Percentiles rank a stretch among this genome's conserved stretches.
Evolutionary conservation across 208 protist genomes (phyloP).

Genomic region (Sergeia podlipaevii): DNA sequence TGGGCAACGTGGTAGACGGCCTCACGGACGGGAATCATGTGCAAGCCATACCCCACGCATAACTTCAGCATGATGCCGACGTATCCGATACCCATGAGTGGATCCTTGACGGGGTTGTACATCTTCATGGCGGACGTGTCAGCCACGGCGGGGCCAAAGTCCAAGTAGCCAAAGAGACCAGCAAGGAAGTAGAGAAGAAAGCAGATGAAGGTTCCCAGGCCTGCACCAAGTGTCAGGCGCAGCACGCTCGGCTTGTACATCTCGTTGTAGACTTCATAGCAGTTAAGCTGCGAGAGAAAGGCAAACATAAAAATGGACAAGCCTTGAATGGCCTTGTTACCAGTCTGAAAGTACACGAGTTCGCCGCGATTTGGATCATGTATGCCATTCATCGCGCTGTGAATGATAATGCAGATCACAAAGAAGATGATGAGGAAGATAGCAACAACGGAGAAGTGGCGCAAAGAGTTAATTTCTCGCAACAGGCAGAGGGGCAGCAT

Average conservation of each 20-base stretch:
- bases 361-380: constrained; percentile 18
- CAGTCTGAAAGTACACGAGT: constrained; percentile 38
- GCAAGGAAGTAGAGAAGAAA: constrained; percentile 69
- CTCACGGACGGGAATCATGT: constrained; percentile 67
- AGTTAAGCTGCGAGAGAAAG: constrained; percentile 72
- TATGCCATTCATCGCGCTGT: constrained; percentile 30
- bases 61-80: constrained; percentile 63
- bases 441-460: constrained; percentile 55
- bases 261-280: constrained; percentile 58
- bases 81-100: constrained; percentile 53
- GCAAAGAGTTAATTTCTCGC: constrained; percentile 82
- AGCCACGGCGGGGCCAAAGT: constrained; percentile 48
- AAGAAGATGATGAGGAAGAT: constrained; percentile 73
- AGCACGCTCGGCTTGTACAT: constrained; percentile 42
- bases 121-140: constrained; percentile 45
- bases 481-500: constrained; percentile 80
- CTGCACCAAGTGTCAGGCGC: constrained; percentile 43
- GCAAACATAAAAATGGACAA: constrained; percentile 70
- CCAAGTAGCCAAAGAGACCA: constrained; percentile 76
- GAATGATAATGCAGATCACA: constrained; percentile 55
- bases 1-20: constrained; percentile 51
- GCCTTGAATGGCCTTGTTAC: constrained; percentile 44
- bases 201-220: constrained; percentile 37
- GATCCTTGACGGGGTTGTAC: constrained; percentile 57
- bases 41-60: constrained; percentile 60